These are phyloP conservation scores for Xylaria sp. DNA, from an alignment of 2,329 filamentous ascomycete species.

Conservation along the genomic window DNA sequence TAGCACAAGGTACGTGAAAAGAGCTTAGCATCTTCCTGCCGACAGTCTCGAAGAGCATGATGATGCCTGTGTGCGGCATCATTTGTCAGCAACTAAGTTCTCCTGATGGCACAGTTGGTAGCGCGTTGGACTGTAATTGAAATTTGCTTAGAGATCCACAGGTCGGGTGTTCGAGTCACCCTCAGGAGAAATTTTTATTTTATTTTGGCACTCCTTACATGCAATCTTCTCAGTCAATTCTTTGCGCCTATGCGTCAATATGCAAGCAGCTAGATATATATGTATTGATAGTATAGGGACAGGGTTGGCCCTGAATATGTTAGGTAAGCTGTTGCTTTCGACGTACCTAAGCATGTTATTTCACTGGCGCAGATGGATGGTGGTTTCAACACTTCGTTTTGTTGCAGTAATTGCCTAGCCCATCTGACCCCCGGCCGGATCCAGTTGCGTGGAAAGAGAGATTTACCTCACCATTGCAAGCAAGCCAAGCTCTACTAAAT, in stretches of 20 bases:
- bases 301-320: no score
- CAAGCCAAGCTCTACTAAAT: conserved; percentile 4
- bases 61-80: background rate
- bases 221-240: no score
- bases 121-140: conserved; percentile 40
- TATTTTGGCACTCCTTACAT: no score
- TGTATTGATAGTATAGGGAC: no score
- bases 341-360: background rate
- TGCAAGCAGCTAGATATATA: no score
- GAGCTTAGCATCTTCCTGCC: background rate
- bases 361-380: background rate
- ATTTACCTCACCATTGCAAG: background rate
- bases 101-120: conserved; percentile 40
- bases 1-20: background rate
- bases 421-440: background rate
- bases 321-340: no score
- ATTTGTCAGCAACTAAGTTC: background rate
- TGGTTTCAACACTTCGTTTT: background rate
- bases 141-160: conserved; percentile 30
- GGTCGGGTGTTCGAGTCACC: conserved; percentile 31
- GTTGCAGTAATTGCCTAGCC: background rate
- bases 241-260: no score
- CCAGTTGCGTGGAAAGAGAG: background rate
- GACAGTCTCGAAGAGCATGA: background rate
- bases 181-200: conserved; percentile 13